phyloP scores from a whole-genome alignment of 164 flowering plant species.

The Berberis thunbergii region DNA sequence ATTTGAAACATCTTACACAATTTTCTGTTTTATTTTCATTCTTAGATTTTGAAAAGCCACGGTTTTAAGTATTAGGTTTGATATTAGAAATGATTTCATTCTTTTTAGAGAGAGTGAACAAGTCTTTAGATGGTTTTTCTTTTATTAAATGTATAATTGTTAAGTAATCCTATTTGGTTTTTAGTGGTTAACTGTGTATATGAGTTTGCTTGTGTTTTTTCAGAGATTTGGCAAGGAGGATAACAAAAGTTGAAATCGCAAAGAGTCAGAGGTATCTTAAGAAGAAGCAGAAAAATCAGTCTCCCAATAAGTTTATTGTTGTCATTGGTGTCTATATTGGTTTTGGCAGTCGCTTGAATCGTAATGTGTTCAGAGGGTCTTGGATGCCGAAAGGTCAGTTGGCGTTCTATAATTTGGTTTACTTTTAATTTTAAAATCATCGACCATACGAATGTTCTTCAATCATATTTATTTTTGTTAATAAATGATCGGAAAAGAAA shows the following conservation, averaged over 20 bases:
- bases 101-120: too few species aligned
- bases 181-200: background rate
- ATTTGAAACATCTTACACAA: too few species aligned
- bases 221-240: constrained; percentile 82
- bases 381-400: constrained; percentile 92
- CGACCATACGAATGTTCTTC: background rate
- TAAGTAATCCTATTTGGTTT: background rate
- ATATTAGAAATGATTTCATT: too few species aligned
- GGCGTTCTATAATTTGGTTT: background rate
- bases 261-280: constrained; percentile 85
- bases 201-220: background rate
- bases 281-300: constrained; percentile 33
- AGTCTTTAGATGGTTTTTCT: too few species aligned
- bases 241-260: constrained; percentile 87
- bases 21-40: too few species aligned
- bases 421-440: background rate
- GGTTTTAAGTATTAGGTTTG: too few species aligned
- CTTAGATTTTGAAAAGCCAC: too few species aligned
- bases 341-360: constrained; percentile 79
- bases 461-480: too few species aligned
- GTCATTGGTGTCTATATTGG: constrained; percentile 96
- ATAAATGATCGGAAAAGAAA: too few species aligned
- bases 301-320: constrained; percentile 59
- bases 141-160: too few species aligned
- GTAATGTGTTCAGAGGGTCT: constrained; percentile 74